Evolutionary conservation across 2,329 filamentous ascomycete genomes (phyloP), one percentile per base, ranked within the genome.

Genomic region (Botrytis tulipae): DNA sequence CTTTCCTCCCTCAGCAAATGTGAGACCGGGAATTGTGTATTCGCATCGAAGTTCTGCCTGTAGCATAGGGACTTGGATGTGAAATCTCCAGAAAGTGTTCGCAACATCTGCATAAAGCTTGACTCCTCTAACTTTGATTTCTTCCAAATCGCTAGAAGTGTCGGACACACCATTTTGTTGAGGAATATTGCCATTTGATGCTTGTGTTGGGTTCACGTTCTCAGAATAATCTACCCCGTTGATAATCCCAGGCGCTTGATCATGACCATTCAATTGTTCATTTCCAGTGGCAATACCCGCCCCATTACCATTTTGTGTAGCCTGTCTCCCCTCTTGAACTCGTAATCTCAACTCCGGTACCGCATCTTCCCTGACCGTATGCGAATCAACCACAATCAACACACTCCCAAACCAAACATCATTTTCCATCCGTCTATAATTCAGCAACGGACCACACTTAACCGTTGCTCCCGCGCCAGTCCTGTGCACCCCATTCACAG

Each of bases 31-130:
- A 74, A 98, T 88, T 35, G 85, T 85, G 83, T 98, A 98, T 78
- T 92, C 88, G 91, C 94, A 97, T 80, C 88, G 87, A 73, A 90
- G 87, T 84, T 97, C 94, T 74, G 82, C 84, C 22, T 86, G 82
- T 70, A 89, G 88, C 75, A 99, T 88, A 76, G 95, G 92, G 54
- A 97, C 89, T 77, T 90, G 87, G 46, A 99, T 82, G 78, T 92
- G 91, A 83, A 98, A 99, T 73, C 91, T 88, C 96, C 96, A 99
- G 82, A 99, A 99, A 0, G 95, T 98, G 86, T 91, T 84, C 83
- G 87, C 83, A 66, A 83, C 82, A 79, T 91, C 87, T 81, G 91
- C 88, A 90, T 91, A 84, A 83, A 95, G 80, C 86, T 87, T 84
- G 82, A 85, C 78, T 85, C 85, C 81, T 82, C 84, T 79, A 85